Evolutionary conservation across 1,139 yeast species (phyloP).

Genomic region (Pichia sp.): DNA sequence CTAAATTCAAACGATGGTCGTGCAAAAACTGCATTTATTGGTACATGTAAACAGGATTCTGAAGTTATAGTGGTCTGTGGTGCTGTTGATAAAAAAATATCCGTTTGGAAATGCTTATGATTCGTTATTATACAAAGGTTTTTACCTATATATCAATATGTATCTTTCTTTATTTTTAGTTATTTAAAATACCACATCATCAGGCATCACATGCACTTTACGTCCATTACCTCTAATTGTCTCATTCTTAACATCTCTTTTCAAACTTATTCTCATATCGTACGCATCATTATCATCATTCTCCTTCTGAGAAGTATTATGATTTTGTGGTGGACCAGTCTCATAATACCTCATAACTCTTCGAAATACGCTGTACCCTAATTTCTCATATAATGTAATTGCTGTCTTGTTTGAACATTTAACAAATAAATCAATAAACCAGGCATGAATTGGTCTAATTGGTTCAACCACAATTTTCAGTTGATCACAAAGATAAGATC

Average conservation of each 20-base stretch:
- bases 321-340: slow-evolving; percentile 25
- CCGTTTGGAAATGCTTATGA: slow-evolving; percentile 16
- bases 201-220: slow-evolving; percentile 52
- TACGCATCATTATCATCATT: slow-evolving; percentile 80
- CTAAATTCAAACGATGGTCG: slow-evolving; percentile 34
- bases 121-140: not conserved
- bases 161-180: too few species aligned
- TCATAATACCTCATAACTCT: slow-evolving; percentile 90
- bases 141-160: not conserved
- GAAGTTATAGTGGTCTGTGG: slow-evolving; percentile 42
- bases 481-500: slow-evolving; percentile 66
- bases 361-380: slow-evolving; percentile 80
- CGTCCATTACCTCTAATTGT: slow-evolving; percentile 57
- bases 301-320: slow-evolving; percentile 33
- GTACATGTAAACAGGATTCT: slow-evolving; percentile 21
- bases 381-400: slow-evolving; percentile 69
- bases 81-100: slow-evolving; percentile 39
- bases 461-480: slow-evolving; percentile 67
- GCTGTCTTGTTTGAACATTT: slow-evolving; percentile 80
- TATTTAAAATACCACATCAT: slow-evolving; percentile 45
- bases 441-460: slow-evolving; percentile 60
- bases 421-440: slow-evolving; percentile 86
- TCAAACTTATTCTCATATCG: slow-evolving; percentile 69
- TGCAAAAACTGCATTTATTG: slow-evolving; percentile 42
- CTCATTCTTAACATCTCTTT: slow-evolving; percentile 43